Conservation (phyloP, 176 grass and related monocot genomes). For the Aegilops speltoides region DNA sequence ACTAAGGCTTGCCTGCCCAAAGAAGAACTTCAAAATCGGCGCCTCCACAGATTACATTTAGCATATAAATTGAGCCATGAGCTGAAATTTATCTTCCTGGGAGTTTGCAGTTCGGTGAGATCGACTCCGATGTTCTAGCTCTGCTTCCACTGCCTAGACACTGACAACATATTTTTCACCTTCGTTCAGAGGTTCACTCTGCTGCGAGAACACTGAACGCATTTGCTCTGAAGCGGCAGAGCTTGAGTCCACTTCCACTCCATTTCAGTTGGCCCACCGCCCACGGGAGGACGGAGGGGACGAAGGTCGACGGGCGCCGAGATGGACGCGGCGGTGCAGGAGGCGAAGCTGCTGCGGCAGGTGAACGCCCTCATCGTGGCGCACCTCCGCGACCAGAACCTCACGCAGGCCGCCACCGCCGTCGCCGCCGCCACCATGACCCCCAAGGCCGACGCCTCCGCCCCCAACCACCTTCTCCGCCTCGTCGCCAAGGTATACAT, state of each 20-base stretch:
- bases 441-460: slow-evolving; percentile 43
- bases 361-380: slow-evolving; percentile 81
- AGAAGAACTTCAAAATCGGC: too few species aligned
- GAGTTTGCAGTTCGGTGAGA: too few species aligned
- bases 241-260: neutral
- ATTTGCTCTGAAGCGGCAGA: neutral
- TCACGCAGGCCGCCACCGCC: slow-evolving; percentile 64
- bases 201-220: too few species aligned
- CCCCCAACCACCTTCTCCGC: slow-evolving; percentile 57
- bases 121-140: too few species aligned
- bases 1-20: too few species aligned
- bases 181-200: too few species aligned
- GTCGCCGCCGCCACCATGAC: slow-evolving; percentile 89
- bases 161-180: too few species aligned
- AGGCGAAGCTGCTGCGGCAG: slow-evolving; percentile 79
- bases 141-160: too few species aligned
- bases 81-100: too few species aligned
- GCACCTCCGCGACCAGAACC: slow-evolving; percentile 83
- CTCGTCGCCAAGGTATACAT: slow-evolving; percentile 79
- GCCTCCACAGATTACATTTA: too few species aligned
- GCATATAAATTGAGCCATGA: too few species aligned
- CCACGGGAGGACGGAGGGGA: neutral
- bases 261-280: neutral
- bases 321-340: slow-evolving; percentile 84
- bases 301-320: neutral